Evolutionary conservation across 768 basidiomycete genomes (phyloP), one percentile per base, ranked within the genome.

Genomic region (Dictyophora rubrovolvata): DNA sequence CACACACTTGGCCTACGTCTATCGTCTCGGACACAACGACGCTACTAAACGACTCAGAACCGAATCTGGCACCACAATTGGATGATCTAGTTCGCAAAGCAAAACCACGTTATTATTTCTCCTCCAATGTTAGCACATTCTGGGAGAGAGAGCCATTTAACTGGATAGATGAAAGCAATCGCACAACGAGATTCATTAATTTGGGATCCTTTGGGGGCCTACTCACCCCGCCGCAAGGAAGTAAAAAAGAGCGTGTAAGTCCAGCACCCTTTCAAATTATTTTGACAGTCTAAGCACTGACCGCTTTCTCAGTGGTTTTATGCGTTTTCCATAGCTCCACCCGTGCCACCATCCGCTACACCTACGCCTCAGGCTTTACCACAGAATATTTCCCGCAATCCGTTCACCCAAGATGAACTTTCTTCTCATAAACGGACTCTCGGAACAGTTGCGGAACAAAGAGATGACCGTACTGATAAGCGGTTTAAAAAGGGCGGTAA

Each of bases 131-230:
- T 14, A 83, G 84, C 0, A 79, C 78, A 55, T 99, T 96, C 69
- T 98, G 94, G 93, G 96, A 99, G 69, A 76, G 94, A 55, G 93
- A 97, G 60, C 94, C 96, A 0, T 95, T 86, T 68, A 69, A 80
- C 4, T 97, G 93, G 93, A 80, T 82, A 48, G 85, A 84, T 36
- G 84, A 86, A 54, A 73, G 74, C 23, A 79, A 76, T 18, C 79
- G 90, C 34, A 73, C 87, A 46, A 82, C 86, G 33, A 77, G 93
- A 42, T 94, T 95, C 63, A 79, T 99, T 48, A 86, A 87, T 61
- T 75, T 99, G 8, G 96, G 93, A 36, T 78, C 86, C n/a, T 89
- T 97, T 68, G 93, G 91, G 17, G 84, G 81, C 8, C 74, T 74
- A 58, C 79, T 75, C 59, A 68, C 77, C 10, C 66, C 57, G 5